Evolutionary conservation across 345 rosid genomes (phyloP).

Genomic region (Acer yangbiense): DNA sequence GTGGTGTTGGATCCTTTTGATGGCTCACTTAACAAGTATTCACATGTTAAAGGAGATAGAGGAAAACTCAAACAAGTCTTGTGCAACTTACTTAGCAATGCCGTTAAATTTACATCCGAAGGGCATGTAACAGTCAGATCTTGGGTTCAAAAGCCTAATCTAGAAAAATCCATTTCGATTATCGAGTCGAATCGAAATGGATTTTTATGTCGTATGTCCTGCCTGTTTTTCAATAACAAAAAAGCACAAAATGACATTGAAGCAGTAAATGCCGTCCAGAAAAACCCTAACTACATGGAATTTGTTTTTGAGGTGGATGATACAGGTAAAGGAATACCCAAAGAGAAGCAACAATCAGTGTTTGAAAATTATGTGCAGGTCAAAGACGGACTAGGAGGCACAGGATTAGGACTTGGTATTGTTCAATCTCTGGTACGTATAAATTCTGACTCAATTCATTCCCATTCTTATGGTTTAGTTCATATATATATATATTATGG

Average conservation of each 20-base stretch:
- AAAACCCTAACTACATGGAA: constrained; percentile 40
- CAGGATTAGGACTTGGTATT: constrained; percentile 88
- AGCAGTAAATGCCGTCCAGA: constrained; percentile 22
- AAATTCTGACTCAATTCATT: neutral
- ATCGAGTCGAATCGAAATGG: constrained; percentile 32
- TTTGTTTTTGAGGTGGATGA: constrained; percentile 78
- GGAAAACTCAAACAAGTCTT: constrained; percentile 65
- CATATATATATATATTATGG: too few species aligned
- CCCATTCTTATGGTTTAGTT: too few species aligned
- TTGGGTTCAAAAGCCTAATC: constrained; percentile 53
- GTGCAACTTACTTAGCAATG: constrained; percentile 68
- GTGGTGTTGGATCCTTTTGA: constrained; percentile 64
- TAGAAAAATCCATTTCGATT: constrained; percentile 28
- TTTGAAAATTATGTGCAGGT: constrained; percentile 85
- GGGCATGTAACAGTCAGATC: constrained; percentile 67
- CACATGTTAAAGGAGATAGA: constrained; percentile 60
- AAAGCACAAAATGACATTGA: constrained; percentile 27
- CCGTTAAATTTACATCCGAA: constrained; percentile 71
- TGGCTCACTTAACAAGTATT: constrained; percentile 47
- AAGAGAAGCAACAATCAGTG: constrained; percentile 58
- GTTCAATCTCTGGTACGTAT: constrained; percentile 79
- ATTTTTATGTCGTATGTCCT: constrained; percentile 24
- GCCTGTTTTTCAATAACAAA: constrained; percentile 28
- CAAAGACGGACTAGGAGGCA: constrained; percentile 71
- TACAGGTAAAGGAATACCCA: constrained; percentile 83